Conservation (phyloP, 1,284 basidiomycete genomes). For the Marasmius fiardii region DNA sequence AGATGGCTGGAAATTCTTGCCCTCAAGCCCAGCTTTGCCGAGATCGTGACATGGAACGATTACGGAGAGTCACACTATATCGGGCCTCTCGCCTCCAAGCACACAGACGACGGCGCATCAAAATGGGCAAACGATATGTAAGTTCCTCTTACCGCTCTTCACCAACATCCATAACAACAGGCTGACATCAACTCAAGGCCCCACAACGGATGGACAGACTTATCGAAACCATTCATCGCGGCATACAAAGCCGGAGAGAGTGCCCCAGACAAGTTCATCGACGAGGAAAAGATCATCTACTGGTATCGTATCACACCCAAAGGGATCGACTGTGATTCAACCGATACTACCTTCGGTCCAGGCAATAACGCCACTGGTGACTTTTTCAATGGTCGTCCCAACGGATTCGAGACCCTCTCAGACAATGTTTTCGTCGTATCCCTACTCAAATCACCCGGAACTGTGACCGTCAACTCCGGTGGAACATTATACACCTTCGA, state of each 20-base stretch:
- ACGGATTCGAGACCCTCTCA: conserved; percentile 26
- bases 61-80: conserved; percentile 23
- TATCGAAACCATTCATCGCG: conserved; percentile 23
- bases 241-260: conserved; percentile 21
- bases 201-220: conserved; percentile 21
- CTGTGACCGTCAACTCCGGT: conserved; percentile 28
- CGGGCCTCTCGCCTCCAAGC: conserved; percentile 18
- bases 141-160: background rate
- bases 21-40: conserved; percentile 34
- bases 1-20: conserved; percentile 27
- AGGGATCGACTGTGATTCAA: conserved; percentile 20
- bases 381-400: conserved; percentile 23
- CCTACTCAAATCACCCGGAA: conserved; percentile 25
- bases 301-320: conserved; percentile 22
- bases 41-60: conserved; percentile 33
- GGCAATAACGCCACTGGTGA: conserved; percentile 21
- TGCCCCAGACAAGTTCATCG: conserved; percentile 17
- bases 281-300: conserved; percentile 20
- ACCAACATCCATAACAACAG: background rate
- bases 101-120: conserved; percentile 21
- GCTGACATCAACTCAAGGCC: conserved; percentile 11
- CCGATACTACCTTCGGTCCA: conserved; percentile 19
- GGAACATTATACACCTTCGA: conserved; percentile 23
- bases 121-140: conserved; percentile 24
- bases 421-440: conserved; percentile 31